Evolutionary conservation across 371 early-diverging fungal genomes (phyloP).

Genomic region (Syncephalis plumigaleata): DNA sequence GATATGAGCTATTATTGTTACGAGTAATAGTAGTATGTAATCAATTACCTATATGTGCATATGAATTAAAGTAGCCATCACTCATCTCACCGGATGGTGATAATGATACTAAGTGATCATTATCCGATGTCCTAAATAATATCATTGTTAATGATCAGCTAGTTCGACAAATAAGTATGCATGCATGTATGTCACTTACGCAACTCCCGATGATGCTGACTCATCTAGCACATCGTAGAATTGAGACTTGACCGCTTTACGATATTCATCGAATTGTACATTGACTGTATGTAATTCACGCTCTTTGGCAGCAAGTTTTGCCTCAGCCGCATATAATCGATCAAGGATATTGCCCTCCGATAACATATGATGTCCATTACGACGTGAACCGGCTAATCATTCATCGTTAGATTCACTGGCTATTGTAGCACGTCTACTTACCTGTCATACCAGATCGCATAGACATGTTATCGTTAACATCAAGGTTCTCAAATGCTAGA

Average conservation of each 20-base stretch:
- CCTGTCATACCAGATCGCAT: neutral
- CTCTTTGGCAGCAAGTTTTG: conserved; percentile 22
- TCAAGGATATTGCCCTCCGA: neutral
- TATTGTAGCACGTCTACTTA: neutral
- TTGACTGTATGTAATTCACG: conserved; percentile 23
- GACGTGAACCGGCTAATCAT: too few species aligned
- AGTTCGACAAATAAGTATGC: too few species aligned
- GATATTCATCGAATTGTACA: conserved; percentile 46
- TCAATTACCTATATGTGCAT: conserved; percentile 56
- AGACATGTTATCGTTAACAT: conserved; percentile 17
- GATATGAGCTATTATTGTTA: neutral
- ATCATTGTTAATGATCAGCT: too few species aligned
- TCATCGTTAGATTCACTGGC: neutral
- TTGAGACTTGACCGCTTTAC: conserved; percentile 39
- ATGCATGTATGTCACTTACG: too few species aligned
- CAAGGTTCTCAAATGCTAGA: conserved; percentile 35
- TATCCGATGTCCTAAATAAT: too few species aligned
- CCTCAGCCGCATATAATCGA: conserved; percentile 8
- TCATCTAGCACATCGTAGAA: conserved; percentile 34
- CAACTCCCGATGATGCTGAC: too few species aligned
- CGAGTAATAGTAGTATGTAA: neutral
- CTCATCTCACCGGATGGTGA: conserved; percentile 16
- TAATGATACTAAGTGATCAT: too few species aligned
- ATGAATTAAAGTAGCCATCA: conserved; percentile 75
- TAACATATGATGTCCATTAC: neutral